Evolutionary conservation across 2,329 filamentous ascomycete species (phyloP), one percentile per base, ranked within the genome.

Genomic region (Neonectria sp.): DNA sequence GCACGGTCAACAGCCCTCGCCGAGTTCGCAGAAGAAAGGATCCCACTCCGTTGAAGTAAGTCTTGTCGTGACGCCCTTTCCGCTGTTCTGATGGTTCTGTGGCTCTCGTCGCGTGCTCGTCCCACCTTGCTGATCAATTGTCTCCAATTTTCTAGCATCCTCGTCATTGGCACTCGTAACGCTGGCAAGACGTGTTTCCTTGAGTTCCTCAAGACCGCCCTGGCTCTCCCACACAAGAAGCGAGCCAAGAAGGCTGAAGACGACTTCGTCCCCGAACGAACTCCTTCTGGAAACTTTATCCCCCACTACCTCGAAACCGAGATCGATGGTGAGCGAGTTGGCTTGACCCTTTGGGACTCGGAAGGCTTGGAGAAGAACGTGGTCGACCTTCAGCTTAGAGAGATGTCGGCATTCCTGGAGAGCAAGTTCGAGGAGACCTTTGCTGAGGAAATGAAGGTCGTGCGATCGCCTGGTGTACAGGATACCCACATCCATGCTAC

Each of bases 351-450:
- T 35, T 99, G 96, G 96, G 96, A 99, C 79, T 98, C 96, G 1
- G 92, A 96, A 76, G 96, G 96, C 1, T 84, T 99, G 62, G 95
- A 99, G 82, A 97, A 95, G 87, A 96, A 94, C 76, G 90, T 98
- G 40, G 95, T 98, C 58, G 96, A 98, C 80, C 89, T 98, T 71
- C 96, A 99, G 82, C 86, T 99, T 72, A 91, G 95, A 68, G 94
- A 97, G 79, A 95, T 98, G 86, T 92, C 93, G 37, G 88, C 92
- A 9, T 99, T 99, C 83, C 86, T 99, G 67, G 96, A 99, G 85
- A 95, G 93, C 85, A 98, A 98, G 81, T 99, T 99, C 75, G 95
- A 99, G 80, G 96, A 99, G 77, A 98, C 96, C 0, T 97, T 99
- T 79, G 90, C 90, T 55, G 96, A 99, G 82, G 96, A 99, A 85